A percentile compares a stretch with the other conserved stretches of the same genome.
Conservation (phyloP, 306 rosid species). For the Rosa chinensis region DNA sequence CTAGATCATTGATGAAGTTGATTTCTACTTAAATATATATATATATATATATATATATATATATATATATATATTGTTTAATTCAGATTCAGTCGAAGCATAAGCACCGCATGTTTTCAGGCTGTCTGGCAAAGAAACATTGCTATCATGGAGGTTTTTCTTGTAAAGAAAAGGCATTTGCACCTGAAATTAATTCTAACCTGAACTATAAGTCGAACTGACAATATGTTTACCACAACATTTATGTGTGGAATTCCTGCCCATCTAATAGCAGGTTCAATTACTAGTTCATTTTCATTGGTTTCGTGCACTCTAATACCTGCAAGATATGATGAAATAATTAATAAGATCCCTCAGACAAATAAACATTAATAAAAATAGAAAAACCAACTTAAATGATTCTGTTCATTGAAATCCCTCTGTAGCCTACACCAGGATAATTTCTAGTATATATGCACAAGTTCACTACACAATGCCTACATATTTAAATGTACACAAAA, state of each 20-base stretch:
- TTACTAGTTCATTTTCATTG: slow-evolving; percentile 27
- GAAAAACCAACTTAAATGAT: neutral
- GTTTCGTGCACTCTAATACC: slow-evolving; percentile 37
- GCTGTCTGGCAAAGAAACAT: neutral
- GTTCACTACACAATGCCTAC: neutral
- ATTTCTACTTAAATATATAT: neutral
- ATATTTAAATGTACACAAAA: neutral
- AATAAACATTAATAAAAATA: neutral
- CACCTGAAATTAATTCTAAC: slow-evolving; percentile 6
- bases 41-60: too few species aligned
- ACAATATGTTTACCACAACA: slow-evolving; percentile 22
- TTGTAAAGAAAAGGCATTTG: neutral
- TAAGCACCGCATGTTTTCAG: neutral
- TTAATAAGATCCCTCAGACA: neutral
- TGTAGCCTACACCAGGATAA: neutral
- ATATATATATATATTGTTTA: neutral
- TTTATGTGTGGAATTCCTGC: slow-evolving; percentile 39
- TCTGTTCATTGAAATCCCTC: neutral
- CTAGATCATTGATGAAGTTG: neutral
- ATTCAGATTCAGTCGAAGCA: neutral
- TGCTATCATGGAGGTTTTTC: neutral
- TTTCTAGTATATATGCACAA: neutral
- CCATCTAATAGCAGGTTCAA: slow-evolving; percentile 36
- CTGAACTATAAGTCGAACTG: slow-evolving; percentile 11
- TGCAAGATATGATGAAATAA: slow-evolving; percentile 16